A percentile compares a stretch with the other conserved stretches of the same genome.
phyloP scores from a whole-genome alignment of 371 early-diverging fungal genomes.

The Circinella umbellata region DNA sequence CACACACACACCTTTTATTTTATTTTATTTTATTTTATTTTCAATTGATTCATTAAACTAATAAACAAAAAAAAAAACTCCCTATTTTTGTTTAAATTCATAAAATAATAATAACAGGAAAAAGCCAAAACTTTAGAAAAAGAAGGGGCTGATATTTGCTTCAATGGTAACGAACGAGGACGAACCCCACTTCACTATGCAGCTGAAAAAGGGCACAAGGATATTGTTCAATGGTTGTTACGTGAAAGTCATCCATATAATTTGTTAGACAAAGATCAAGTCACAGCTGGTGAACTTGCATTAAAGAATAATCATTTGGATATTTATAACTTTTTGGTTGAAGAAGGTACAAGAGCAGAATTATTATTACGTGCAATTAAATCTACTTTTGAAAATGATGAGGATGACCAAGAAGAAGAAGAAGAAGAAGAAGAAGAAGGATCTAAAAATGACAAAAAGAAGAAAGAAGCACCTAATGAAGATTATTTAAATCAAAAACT shows the following conservation, averaged over 20 bases:
- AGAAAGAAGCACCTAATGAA: conserved; percentile 63
- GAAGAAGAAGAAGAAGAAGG: conserved; percentile 37
- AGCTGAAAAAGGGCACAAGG: conserved; percentile 49
- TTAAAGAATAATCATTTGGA: conserved; percentile 52
- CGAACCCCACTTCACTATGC: conserved; percentile 56
- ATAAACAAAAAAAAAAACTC: too few relatives aligned
- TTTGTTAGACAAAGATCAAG: conserved; percentile 43
- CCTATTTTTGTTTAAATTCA: too few relatives aligned
- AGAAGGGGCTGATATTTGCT: conserved; percentile 49
- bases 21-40: too few relatives aligned
- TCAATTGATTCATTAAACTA: too few relatives aligned
- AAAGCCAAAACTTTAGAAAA: conserved; percentile 37
- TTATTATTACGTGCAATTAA: conserved; percentile 68
- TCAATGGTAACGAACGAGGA: conserved; percentile 45
- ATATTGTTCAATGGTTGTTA: conserved; percentile 62
- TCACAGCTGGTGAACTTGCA: conserved; percentile 60
- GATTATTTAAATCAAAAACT: conserved; percentile 79
- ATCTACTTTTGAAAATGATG: conserved; percentile 34
- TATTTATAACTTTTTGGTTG: conserved; percentile 67
- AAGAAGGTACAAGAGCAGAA: conserved; percentile 87
- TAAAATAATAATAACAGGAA: conserved; percentile 26
- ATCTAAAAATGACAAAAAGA: neutral
- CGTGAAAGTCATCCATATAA: conserved; percentile 63
- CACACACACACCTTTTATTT: too few relatives aligned
- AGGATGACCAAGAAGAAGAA: conserved; percentile 35